Conservation (phyloP, 441 rosid species). For the Mallotus repandus region DNA sequence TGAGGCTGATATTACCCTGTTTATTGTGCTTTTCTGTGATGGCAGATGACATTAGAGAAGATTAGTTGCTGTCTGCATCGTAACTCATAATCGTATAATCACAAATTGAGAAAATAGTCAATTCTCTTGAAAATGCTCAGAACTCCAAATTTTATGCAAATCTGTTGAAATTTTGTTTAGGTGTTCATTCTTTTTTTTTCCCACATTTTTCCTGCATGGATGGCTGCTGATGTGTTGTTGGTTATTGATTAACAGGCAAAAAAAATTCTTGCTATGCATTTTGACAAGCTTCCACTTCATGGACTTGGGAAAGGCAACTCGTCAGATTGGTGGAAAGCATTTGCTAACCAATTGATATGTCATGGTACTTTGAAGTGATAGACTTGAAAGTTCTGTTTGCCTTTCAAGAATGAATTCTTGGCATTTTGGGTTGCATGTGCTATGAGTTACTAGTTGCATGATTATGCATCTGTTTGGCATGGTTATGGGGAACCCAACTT, state of each 20-base stretch:
- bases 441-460: not conserved
- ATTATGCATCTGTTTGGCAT: too few relatives aligned
- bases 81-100: not conserved
- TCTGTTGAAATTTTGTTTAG: constrained; percentile 5
- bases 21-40: not conserved
- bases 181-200: constrained; percentile 3
- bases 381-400: not conserved
- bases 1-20: not conserved
- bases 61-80: not conserved
- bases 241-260: constrained; percentile 33
- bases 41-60: not conserved
- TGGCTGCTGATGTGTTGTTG: constrained; percentile 16
- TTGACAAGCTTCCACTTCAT: constrained; percentile 53
- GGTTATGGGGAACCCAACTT: too few relatives aligned
- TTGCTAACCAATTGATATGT: constrained; percentile 43
- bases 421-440: not conserved
- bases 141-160: not conserved
- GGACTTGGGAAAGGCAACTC: constrained; percentile 49
- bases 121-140: not conserved
- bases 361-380: constrained; percentile 27
- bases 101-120: not conserved
- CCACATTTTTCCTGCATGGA: constrained; percentile 8
- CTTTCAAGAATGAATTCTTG: not conserved
- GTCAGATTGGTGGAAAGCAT: constrained; percentile 53
- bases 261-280: constrained; percentile 39